Base-by-base conservation (phyloP, 2,329 filamentous ascomycete genomes). In the Diaporthe vaccinii region DNA sequence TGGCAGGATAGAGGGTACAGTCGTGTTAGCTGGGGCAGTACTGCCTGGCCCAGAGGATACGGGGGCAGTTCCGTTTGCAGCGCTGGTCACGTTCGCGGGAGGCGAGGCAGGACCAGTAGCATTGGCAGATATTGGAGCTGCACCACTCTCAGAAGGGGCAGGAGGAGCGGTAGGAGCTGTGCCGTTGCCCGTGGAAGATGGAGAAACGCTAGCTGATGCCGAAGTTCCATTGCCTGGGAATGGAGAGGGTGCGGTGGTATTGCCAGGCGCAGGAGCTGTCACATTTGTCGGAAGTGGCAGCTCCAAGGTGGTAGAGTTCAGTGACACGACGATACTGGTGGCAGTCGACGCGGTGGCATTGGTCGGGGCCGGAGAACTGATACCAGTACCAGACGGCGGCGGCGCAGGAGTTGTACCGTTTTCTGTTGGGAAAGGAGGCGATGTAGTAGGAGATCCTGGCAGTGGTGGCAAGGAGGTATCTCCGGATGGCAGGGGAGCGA, bases 241-340 rank as follows among this genome's bases (percentile, higher is more conserved):
- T 14, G 65, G 49, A 12, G 46, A 41, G 15, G 65, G 65, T 20
- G 7, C 65, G 9, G 65, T 69, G 46, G n/a, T 39, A 41, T 69
- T 69, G 49, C 49, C 65, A 41, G 65, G 20, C 7, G 65, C 65
- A 39, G n/a, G 49, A 28, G 25, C 9, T 25, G 65, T 69, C n/a
- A 4, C 65, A 31, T 76, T 77, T 22, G 74, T 73, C 12, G 74
- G 75, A 44, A 74, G 25, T 20, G 75, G 75, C n/a, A 76, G 25
- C 20, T 36, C 65, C 72, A 74, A 51, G 17, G 74, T 74, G 5
- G 74, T 76, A 22, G 72, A 74, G 46, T 71, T 74, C 53, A 74
- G 49, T 1, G 74, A 46, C 51, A 76, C 70, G 36, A 71, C 44
- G 20, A 76, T 25, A 28, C 71, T 51, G 70, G 70, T 72, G 44